Conservation (phyloP, 371 early-diverging fungal genomes). For the Actinomucor elegans region DNA sequence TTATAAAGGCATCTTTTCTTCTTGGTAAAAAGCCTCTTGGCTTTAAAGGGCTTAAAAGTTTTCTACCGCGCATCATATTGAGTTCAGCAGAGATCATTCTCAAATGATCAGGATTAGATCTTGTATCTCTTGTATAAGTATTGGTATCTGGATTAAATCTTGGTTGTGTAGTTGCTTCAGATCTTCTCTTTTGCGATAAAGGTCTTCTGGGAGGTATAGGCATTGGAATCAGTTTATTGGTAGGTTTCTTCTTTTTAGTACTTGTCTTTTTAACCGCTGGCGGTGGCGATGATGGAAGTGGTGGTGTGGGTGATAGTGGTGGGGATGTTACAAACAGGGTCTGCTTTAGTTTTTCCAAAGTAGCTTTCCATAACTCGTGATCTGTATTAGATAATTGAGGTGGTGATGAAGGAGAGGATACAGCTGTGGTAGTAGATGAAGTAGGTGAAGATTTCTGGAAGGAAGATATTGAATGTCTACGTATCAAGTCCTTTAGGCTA, state of each 20-base stretch:
- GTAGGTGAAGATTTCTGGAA: slow-evolving; percentile 27
- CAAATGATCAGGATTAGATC: slow-evolving; percentile 62
- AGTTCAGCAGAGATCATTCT: slow-evolving; percentile 63
- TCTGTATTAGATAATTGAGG: slow-evolving; percentile 23
- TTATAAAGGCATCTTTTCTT: slow-evolving; percentile 51
- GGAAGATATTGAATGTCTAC: slow-evolving; percentile 41
- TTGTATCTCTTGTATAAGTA: slow-evolving; percentile 57
- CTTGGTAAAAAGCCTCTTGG: slow-evolving; percentile 60
- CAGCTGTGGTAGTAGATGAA: slow-evolving; percentile 32
- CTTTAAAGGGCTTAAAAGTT: slow-evolving; percentile 58
- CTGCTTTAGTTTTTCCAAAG: slow-evolving; percentile 17
- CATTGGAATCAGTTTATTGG: slow-evolving; percentile 38
- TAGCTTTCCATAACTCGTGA: slow-evolving; percentile 23
- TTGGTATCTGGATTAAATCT: slow-evolving; percentile 51
- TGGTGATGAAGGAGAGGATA: slow-evolving; percentile 45
- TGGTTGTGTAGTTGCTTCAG: slow-evolving; percentile 53
- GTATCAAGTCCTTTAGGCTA: slow-evolving; percentile 22
- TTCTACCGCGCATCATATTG: slow-evolving; percentile 59
- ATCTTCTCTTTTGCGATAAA: slow-evolving; percentile 34
- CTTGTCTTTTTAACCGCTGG: not conserved
- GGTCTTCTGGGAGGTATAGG: slow-evolving; percentile 39
- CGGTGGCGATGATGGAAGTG: slow-evolving; percentile 7
- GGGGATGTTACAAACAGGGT: slow-evolving; percentile 13
- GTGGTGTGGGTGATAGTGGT: slow-evolving; percentile 10
- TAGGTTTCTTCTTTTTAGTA: not conserved